phyloP scores from a whole-genome alignment of 139 green algal genomes.

The Chlorokybus atmophyticus region DNA sequence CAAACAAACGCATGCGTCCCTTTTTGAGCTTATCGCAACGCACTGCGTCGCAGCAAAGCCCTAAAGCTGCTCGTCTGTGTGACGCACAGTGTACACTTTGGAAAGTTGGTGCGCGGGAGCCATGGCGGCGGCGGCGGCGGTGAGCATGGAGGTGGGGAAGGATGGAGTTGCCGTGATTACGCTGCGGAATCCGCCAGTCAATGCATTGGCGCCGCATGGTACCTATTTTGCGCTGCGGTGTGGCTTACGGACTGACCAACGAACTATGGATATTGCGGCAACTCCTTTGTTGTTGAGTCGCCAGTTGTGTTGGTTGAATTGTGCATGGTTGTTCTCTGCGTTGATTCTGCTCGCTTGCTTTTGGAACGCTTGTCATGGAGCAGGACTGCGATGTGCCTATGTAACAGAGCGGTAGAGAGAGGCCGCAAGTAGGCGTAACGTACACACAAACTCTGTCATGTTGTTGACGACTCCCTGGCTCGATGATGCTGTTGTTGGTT shows the following conservation, averaged over 20 bases:
- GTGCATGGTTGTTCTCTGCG: background rate
- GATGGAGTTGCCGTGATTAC: slow-evolving; percentile 78
- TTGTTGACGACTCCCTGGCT: too few species aligned
- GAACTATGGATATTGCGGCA: background rate
- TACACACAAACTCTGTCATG: too few species aligned
- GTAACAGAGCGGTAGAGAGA: too few species aligned
- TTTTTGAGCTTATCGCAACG: too few species aligned
- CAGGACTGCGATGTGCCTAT: too few species aligned
- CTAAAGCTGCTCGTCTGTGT: too few species aligned
- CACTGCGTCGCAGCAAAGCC: too few species aligned
- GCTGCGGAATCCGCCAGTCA: slow-evolving; percentile 83
- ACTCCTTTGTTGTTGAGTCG: slow-evolving; percentile 4
- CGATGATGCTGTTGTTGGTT: too few species aligned
- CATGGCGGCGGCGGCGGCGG: slow-evolving; percentile 1
- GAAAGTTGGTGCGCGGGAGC: too few species aligned
- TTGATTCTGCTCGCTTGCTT: background rate
- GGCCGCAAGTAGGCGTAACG: too few species aligned
- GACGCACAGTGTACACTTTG: too few species aligned
- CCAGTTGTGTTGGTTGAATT: slow-evolving; percentile 4
- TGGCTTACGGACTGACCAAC: background rate
- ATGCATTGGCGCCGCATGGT: slow-evolving; percentile 57
- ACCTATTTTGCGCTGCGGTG: background rate
- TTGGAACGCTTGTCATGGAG: slow-evolving; percentile 14
- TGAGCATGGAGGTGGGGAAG: slow-evolving; percentile 11
- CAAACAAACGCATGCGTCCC: too few species aligned